phyloP scores from a whole-genome alignment of 2,329 filamentous ascomycete species.

The Pseudopyricularia javanii region DNA sequence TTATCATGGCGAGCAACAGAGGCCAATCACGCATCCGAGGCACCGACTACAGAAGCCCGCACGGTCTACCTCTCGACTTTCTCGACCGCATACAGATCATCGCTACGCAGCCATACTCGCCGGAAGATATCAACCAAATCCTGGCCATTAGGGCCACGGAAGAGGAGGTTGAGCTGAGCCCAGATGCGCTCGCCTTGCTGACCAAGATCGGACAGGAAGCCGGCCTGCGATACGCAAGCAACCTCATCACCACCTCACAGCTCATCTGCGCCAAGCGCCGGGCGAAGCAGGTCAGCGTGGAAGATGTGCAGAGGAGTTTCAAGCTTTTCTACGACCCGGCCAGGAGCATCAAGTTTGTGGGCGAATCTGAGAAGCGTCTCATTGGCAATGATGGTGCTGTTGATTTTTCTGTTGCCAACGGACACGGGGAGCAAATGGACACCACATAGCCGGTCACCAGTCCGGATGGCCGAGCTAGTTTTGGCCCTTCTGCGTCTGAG shows the following conservation, averaged over 20 bases:
- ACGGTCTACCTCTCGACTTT: slow-evolving; percentile 91
- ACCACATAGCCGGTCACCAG: slow-evolving; percentile 7
- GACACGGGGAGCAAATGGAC: slow-evolving; percentile 32
- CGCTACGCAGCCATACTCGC: slow-evolving; percentile 73
- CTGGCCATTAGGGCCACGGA: slow-evolving; percentile 85
- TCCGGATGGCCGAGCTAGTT: not conserved
- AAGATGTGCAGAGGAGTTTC: slow-evolving; percentile 90
- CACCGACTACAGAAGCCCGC: slow-evolving; percentile 84
- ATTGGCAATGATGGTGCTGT: slow-evolving; percentile 80
- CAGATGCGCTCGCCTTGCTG: slow-evolving; percentile 81
- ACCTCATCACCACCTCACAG: slow-evolving; percentile 90
- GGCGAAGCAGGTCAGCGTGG: slow-evolving; percentile 69
- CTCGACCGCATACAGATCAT: slow-evolving; percentile 93
- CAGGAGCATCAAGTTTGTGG: slow-evolving; percentile 82
- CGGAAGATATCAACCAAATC: slow-evolving; percentile 85
- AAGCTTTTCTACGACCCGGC: slow-evolving; percentile 83
- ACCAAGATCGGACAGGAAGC: slow-evolving; percentile 94
- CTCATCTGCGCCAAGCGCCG: slow-evolving; percentile 77
- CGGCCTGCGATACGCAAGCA: slow-evolving; percentile 89
- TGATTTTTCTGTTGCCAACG: slow-evolving; percentile 48
- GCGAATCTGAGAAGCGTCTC: slow-evolving; percentile 80
- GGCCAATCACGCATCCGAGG: slow-evolving; percentile 85
- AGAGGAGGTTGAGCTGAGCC: slow-evolving; percentile 84
- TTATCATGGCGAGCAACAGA: slow-evolving; percentile 98
- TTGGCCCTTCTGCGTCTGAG: not conserved